Percentiles rank a stretch among this genome's conserved stretches.
These are phyloP conservation scores for Solanum chiquidenum DNA, from an alignment of 257 asterid species.

Conservation along the genomic window DNA sequence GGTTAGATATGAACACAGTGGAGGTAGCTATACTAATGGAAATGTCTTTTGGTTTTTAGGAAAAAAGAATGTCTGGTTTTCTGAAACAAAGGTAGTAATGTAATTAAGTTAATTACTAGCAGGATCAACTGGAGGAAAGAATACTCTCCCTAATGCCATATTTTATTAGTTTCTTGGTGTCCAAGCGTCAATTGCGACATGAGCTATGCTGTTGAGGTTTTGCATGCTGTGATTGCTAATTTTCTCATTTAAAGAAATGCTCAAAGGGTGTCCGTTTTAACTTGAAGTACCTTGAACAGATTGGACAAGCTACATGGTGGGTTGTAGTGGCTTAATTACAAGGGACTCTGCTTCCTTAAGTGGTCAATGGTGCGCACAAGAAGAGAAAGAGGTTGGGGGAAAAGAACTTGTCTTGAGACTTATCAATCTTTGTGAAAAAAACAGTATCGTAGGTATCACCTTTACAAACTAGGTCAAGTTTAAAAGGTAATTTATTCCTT, in stretches of 20 bases:
- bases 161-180: neutral
- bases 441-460: neutral
- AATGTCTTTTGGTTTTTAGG: neutral
- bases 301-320: neutral
- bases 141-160: neutral
- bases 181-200: neutral
- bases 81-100: neutral
- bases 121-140: neutral
- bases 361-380: neutral
- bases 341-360: neutral
- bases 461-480: neutral
- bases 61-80: neutral
- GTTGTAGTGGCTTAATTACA: neutral
- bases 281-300: neutral
- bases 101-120: neutral
- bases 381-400: neutral
- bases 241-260: neutral
- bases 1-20: neutral
- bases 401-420: neutral
- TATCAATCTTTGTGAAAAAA: neutral
- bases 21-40: neutral
- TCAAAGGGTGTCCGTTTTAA: neutral
- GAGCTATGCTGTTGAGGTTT: neutral
- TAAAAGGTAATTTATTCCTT: neutral
- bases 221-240: neutral